Percentiles rank a stretch among this genome's conserved stretches.
phyloP scores from a whole-genome alignment of 805 yeast species.

The Ogataea methylovora region DNA sequence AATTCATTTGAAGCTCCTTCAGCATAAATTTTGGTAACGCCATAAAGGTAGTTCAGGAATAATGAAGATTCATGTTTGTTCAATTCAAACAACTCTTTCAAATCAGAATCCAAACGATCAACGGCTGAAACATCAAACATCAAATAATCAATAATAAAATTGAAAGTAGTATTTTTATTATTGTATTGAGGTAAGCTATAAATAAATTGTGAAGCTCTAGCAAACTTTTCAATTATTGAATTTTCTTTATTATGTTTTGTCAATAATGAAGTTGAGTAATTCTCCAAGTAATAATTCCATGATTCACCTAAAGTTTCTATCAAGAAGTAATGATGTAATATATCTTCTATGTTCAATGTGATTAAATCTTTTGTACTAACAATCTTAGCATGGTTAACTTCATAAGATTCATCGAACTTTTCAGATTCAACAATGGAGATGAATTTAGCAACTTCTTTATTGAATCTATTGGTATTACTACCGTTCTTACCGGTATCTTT shows the following conservation, averaged over 20 bases:
- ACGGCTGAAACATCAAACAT: conserved; percentile 37
- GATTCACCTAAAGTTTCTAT: conserved; percentile 24
- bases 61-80: conserved; percentile 20
- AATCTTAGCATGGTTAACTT: conserved; percentile 25
- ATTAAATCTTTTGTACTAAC: conserved; percentile 14
- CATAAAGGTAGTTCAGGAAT: conserved; percentile 33
- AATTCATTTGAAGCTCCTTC: conserved; percentile 10
- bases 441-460: conserved; percentile 48
- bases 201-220: conserved; percentile 24
- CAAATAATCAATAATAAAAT: conserved; percentile 31
- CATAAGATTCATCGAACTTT: conserved; percentile 28
- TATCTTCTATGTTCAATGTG: conserved; percentile 19
- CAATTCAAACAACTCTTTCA: conserved; percentile 21
- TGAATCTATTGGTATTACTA: conserved; percentile 18
- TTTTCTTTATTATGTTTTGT: conserved; percentile 7
- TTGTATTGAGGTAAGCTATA: conserved; percentile 27
- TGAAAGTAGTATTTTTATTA: conserved; percentile 25
- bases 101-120: conserved; percentile 18
- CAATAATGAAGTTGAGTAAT: conserved; percentile 7
- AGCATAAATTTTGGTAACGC: conserved; percentile 26
- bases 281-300: conserved; percentile 13
- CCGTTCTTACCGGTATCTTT: conserved; percentile 14
- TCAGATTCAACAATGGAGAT: conserved; percentile 37
- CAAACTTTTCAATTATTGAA: conserved; percentile 11
- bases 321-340: conserved; percentile 22